Conservation (phyloP, 768 basidiomycete genomes). For the Mycena capillaripes region DNA sequence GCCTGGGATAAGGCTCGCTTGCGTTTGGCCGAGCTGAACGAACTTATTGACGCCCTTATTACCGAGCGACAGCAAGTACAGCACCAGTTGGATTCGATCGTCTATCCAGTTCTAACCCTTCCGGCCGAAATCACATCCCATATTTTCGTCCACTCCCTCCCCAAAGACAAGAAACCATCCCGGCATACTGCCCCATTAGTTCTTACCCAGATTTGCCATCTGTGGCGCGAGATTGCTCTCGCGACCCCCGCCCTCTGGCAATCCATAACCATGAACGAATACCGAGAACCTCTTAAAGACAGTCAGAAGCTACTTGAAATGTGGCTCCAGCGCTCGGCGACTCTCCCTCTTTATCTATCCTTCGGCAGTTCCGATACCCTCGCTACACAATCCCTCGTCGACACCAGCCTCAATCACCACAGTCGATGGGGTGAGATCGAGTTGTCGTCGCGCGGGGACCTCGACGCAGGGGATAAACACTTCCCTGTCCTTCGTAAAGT, state of each 20-base stretch:
- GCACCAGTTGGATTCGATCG: neutral
- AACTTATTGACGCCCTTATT: neutral
- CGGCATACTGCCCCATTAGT: neutral
- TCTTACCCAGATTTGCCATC: neutral
- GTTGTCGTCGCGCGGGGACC: neutral
- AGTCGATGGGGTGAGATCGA: slow-evolving; percentile 14
- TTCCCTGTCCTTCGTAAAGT: slow-evolving; percentile 7
- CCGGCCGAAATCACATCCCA: neutral
- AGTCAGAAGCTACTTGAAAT: neutral
- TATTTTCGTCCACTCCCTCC: neutral
- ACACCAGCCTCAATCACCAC: neutral
- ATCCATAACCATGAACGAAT: neutral
- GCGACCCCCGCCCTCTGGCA: slow-evolving; percentile 9
- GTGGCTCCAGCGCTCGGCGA: slow-evolving; percentile 1
- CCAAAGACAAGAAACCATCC: neutral
- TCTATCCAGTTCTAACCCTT: slow-evolving; percentile 2
- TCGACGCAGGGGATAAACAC: neutral
- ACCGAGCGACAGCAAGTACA: neutral
- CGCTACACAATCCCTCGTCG: neutral
- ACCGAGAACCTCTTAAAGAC: neutral
- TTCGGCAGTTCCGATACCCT: neutral
- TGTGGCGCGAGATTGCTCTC: slow-evolving; percentile 4
- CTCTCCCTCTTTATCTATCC: neutral
- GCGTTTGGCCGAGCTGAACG: neutral
- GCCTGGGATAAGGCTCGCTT: neutral